Base-by-base conservation (phyloP, 345 rosid genomes). In the Populus ilicifolia region DNA sequence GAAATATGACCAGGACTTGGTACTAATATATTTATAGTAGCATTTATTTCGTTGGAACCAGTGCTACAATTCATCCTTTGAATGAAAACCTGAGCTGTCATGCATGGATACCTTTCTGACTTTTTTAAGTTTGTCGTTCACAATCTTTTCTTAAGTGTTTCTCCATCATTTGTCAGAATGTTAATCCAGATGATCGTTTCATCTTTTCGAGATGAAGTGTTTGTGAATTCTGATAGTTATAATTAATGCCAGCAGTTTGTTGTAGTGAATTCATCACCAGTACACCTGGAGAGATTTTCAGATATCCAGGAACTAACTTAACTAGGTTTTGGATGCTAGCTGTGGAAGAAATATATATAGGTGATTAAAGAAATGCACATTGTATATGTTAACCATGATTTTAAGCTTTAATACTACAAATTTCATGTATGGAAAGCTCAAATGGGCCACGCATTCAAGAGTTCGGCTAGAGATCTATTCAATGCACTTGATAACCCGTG, bases 361-460 rank as follows among this genome's bases (percentile, higher is more conserved):
- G 25, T 20, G 61, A 54, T 54, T 54, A 2, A 54, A 20, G n/a
- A 48, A 39, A 69, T 29, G 43, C 29, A 27, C 72, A 33, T 59
- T 71, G 38, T 33, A 61, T 52, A 62, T 33, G 27, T 63, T 43
- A 50, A 71, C 62, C 48, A 77, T 69, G 29, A 61, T 69, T 38
- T 29, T 21, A 30, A 41, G 59, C 70, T 46, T 65, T 63, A 25
- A 41, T 25, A 23, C 39, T 63, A 36, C 39, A 63, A 8, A 63
- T 52, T 50, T 52, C 78, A 68, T 6, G 61, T 36, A 36, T 36
- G 38, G 11, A 54, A 54, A 76, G 78, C 68, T 76, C 23, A 30
- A 25, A 9, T 39, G 77, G 69, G 46, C 59, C 69, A 74, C 43
- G 10, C 13, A 5, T 7, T 6, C 66, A 72, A 71, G 7, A 18